Conservation (phyloP, 192 early-diverging fungal species). For the Backusella circina region DNA sequence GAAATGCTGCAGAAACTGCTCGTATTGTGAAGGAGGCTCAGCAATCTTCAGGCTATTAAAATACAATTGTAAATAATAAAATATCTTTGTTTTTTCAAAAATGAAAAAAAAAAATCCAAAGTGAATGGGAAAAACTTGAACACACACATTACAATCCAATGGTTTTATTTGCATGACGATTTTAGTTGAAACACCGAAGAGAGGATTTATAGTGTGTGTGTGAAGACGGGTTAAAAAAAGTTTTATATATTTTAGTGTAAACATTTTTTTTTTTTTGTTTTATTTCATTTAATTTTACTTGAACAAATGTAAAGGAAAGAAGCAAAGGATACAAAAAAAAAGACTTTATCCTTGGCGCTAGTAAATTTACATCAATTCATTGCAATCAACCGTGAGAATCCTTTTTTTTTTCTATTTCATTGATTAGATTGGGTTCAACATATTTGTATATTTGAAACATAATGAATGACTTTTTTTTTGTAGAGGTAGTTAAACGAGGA, state of each 20-base stretch:
- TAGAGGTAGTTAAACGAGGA: too few relatives aligned
- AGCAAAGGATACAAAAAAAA: not conserved
- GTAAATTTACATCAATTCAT: not conserved
- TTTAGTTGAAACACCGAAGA: not conserved
- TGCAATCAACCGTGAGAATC: not conserved
- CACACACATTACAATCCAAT: not conserved
- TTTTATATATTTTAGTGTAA: not conserved
- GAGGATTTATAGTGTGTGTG: not conserved
- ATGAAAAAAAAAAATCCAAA: not conserved
- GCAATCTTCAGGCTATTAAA: slow-evolving; percentile 10
- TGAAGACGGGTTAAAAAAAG: not conserved
- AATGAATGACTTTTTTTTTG: not conserved
- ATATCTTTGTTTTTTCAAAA: not conserved
- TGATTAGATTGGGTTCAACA: not conserved
- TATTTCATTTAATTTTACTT: not conserved
- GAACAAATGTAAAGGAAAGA: not conserved
- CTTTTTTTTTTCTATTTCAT: too few relatives aligned
- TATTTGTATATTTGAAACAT: not conserved
- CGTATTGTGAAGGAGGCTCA: slow-evolving; percentile 11
- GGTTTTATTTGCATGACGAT: not conserved
- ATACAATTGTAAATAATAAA: not conserved
- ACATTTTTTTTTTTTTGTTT: not conserved
- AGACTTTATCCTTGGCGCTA: not conserved
- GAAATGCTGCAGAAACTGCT: not conserved
- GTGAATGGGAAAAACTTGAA: not conserved